Percentiles rank a stretch among this genome's conserved stretches.
Evolutionary conservation across 2,329 filamentous ascomycete genomes (phyloP).

Genomic region (Diaporthe destruens): DNA sequence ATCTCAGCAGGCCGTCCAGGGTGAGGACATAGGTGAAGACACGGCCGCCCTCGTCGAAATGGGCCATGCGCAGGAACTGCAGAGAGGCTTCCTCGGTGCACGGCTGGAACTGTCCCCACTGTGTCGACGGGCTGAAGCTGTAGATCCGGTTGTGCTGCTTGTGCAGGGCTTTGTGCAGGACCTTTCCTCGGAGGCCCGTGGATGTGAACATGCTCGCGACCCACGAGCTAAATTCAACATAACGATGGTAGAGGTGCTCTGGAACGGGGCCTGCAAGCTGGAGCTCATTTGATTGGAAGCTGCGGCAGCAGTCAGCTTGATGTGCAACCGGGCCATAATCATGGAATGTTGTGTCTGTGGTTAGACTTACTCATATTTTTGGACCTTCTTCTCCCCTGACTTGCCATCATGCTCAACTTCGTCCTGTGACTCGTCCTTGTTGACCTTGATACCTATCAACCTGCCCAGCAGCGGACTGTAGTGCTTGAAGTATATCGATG

Average conservation of each 20-base stretch:
- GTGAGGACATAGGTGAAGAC: slow-evolving; percentile 95
- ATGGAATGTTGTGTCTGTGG: background rate
- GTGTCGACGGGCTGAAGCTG: slow-evolving; percentile 83
- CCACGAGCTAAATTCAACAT: slow-evolving; percentile 92
- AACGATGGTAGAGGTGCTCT: slow-evolving; percentile 85
- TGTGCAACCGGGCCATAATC: slow-evolving; percentile 2
- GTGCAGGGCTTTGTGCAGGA: slow-evolving; percentile 87
- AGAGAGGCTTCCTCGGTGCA: slow-evolving; percentile 79
- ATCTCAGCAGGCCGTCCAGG: slow-evolving; percentile 86
- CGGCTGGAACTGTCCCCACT: slow-evolving; percentile 75
- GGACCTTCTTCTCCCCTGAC: slow-evolving; percentile 64
- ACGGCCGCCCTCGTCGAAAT: slow-evolving; percentile 86
- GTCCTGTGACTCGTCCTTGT: slow-evolving; percentile 62
- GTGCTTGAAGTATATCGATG: slow-evolving; percentile 82
- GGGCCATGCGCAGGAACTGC: slow-evolving; percentile 86
- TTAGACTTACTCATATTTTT: slow-evolving; percentile 79
- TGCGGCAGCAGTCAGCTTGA: slow-evolving; percentile 50
- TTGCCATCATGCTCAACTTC: slow-evolving; percentile 55
- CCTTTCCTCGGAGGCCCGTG: slow-evolving; percentile 80
- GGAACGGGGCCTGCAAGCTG: slow-evolving; percentile 89
- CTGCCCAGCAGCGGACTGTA: slow-evolving; percentile 91
- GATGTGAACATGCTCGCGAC: slow-evolving; percentile 90
- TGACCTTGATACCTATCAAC: slow-evolving; percentile 78
- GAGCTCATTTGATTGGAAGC: slow-evolving; percentile 93
- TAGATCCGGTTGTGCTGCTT: slow-evolving; percentile 92